Evolutionary conservation across 148 eudicot species (phyloP).

Genomic region (Heliosperma pusillum): DNA sequence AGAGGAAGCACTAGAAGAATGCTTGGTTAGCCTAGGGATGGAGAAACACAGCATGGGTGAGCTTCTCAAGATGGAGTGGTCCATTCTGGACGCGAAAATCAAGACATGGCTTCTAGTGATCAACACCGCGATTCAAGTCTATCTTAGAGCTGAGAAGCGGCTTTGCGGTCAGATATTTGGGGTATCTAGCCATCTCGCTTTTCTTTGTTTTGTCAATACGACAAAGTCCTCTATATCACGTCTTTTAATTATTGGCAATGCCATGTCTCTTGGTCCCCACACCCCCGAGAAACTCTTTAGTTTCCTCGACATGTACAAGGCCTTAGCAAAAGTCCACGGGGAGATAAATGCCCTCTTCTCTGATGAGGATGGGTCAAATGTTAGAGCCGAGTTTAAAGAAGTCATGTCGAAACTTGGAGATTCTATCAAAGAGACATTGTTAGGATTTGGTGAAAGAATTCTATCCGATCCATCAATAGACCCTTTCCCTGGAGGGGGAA

Average conservation of each 20-base stretch:
- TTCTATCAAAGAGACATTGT: constrained; percentile 44
- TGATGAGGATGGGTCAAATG: constrained; percentile 33
- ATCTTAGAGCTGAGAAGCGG: constrained; percentile 52
- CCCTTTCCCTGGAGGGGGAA: constrained; percentile 55
- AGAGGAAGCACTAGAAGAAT: constrained; percentile 53
- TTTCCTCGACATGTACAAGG: constrained; percentile 71
- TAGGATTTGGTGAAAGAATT: constrained; percentile 45
- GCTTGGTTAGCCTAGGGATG: constrained; percentile 36
- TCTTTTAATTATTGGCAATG: constrained; percentile 73
- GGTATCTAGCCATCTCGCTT: constrained; percentile 30
- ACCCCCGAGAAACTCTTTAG: constrained; percentile 61
- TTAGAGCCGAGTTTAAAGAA: constrained; percentile 48
- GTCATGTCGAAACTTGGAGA: constrained; percentile 46
- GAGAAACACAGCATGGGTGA: constrained; percentile 63
- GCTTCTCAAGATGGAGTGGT: constrained; percentile 54
- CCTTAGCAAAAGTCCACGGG: constrained; percentile 34
- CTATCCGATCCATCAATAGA: constrained; percentile 39
- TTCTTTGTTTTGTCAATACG: constrained; percentile 45
- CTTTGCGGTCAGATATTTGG: constrained; percentile 57
- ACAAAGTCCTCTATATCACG: constrained; percentile 45
- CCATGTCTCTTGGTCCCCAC: constrained; percentile 52
- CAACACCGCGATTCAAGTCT: constrained; percentile 42
- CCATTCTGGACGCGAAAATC: constrained; percentile 41
- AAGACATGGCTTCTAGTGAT: constrained; percentile 58
- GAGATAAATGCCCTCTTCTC: constrained; percentile 48